phyloP scores from a whole-genome alignment of 73 alveolate species.

The Blepharisma japonicum region DNA sequence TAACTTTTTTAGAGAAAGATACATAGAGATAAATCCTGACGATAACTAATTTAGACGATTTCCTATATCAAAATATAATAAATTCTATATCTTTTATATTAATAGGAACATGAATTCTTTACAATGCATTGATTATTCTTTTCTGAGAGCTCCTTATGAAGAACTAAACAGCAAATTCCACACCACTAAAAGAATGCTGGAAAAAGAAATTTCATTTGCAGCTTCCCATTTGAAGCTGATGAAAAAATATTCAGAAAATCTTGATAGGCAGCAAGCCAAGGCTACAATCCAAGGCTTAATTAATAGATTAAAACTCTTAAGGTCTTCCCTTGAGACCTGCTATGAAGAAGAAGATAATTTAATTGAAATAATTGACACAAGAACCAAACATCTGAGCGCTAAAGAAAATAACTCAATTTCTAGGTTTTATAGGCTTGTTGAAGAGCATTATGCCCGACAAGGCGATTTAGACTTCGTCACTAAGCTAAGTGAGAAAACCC shows the following conservation, averaged over 20 bases:
- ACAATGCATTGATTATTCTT: no score
- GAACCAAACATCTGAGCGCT: not conserved
- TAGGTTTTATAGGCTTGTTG: not conserved
- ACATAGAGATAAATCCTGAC: not conserved
- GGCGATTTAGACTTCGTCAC: not conserved
- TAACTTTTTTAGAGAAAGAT: not conserved
- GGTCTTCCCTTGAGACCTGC: not conserved
- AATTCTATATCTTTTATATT: no score
- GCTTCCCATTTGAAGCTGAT: constrained; percentile 4
- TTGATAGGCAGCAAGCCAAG: not conserved
- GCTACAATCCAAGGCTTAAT: constrained; percentile 21
- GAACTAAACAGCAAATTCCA: not conserved
- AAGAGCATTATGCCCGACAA: not conserved
- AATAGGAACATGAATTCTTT: no score
- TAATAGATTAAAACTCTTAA: not conserved
- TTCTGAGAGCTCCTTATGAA: not conserved
- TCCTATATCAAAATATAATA: no score
- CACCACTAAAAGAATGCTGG: constrained; percentile 1
- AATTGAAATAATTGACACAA: not conserved
- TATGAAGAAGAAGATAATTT: constrained; percentile 13
- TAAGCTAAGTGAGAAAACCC: not conserved
- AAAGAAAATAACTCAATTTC: constrained; percentile 2
- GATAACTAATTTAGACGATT: no score
- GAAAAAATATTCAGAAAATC: constrained; percentile 6
- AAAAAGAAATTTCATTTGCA: constrained; percentile 7